Evolutionary conservation across 1,284 basidiomycete genomes (phyloP).

Genomic region (Nidula niveotomentosa): DNA sequence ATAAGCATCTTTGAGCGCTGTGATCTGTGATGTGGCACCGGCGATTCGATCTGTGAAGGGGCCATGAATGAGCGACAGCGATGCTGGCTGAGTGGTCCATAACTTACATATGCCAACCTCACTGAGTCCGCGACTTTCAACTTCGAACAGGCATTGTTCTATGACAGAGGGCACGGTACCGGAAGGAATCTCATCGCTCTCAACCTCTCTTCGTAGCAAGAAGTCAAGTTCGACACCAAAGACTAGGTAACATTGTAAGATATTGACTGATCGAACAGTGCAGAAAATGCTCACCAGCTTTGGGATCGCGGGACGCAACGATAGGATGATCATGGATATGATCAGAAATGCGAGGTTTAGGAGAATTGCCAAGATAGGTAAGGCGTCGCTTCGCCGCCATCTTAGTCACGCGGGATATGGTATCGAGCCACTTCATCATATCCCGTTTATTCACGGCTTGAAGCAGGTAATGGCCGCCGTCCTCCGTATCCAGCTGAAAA

Average conservation of each 20-base stretch:
- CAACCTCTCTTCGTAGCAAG: constrained; percentile 64
- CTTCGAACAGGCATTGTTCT: constrained; percentile 62
- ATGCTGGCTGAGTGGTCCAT: not conserved
- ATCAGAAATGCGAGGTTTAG: constrained; percentile 68
- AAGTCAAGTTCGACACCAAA: constrained; percentile 76
- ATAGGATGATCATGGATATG: constrained; percentile 58
- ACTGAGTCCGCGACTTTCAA: constrained; percentile 71
- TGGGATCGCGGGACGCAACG: constrained; percentile 49
- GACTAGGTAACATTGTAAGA: constrained; percentile 38
- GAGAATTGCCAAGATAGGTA: constrained; percentile 74
- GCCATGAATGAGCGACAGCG: not conserved
- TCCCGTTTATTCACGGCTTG: constrained; percentile 70
- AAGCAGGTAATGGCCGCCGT: constrained; percentile 78
- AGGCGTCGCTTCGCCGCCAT: constrained; percentile 74
- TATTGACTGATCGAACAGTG: constrained; percentile 2
- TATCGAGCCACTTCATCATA: constrained; percentile 74
- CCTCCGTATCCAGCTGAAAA: constrained; percentile 81
- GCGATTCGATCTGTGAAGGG: constrained; percentile 68
- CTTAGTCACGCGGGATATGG: constrained; percentile 67
- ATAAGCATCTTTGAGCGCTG: constrained; percentile 66
- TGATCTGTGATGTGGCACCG: constrained; percentile 73
- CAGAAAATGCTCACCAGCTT: constrained; percentile 50
- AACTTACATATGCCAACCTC: constrained; percentile 82
- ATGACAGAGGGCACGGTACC: constrained; percentile 68
- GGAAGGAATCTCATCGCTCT: constrained; percentile 42